phyloP scores from a whole-genome alignment of 2,329 filamentous ascomycete genomes.

The Cytospora schulzeri region DNA sequence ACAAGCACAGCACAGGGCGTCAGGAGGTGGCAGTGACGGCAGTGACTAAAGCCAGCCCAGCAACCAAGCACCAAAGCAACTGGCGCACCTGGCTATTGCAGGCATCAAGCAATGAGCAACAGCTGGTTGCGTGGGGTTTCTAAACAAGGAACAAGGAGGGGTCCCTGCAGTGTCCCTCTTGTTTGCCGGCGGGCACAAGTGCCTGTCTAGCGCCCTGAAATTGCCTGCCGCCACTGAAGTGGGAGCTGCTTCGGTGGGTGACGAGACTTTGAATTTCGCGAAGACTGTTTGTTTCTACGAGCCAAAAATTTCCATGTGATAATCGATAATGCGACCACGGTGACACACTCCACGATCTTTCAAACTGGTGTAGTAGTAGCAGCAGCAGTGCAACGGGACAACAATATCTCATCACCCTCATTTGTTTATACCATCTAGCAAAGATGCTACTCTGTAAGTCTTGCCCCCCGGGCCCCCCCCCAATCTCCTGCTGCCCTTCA shows the following conservation, averaged over 20 bases:
- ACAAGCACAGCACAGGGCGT: constrained; percentile 6
- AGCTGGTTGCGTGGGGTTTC: constrained; percentile 16
- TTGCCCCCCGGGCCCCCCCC: background rate
- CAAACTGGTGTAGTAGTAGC: background rate
- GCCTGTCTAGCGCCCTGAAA: background rate
- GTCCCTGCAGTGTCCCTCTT: background rate
- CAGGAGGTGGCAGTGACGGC: constrained; percentile 32
- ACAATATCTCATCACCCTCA: background rate
- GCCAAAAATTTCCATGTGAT: constrained; percentile 16
- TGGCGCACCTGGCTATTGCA: too few species aligned
- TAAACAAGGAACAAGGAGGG: constrained; percentile 1
- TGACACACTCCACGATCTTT: constrained; percentile 4
- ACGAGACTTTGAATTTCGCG: background rate
- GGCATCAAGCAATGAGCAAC: background rate
- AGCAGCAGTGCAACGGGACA: background rate
- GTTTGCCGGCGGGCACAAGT: background rate
- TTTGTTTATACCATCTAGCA: constrained; percentile 24
- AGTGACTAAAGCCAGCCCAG: constrained; percentile 23
- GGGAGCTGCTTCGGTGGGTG: constrained; percentile 6
- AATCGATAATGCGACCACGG: constrained; percentile 12
- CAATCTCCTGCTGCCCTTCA: constrained; percentile 9
- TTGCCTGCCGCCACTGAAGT: constrained; percentile 9
- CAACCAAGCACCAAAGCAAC: constrained; percentile 2
- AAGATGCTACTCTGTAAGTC: constrained; percentile 68
- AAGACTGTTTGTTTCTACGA: background rate